A percentile compares a stretch with the other conserved stretches of the same genome.
These are phyloP conservation scores for Chaetothyriales sp. DNA, from an alignment of 2,329 filamentous ascomycete species.

Conservation along the genomic window DNA sequence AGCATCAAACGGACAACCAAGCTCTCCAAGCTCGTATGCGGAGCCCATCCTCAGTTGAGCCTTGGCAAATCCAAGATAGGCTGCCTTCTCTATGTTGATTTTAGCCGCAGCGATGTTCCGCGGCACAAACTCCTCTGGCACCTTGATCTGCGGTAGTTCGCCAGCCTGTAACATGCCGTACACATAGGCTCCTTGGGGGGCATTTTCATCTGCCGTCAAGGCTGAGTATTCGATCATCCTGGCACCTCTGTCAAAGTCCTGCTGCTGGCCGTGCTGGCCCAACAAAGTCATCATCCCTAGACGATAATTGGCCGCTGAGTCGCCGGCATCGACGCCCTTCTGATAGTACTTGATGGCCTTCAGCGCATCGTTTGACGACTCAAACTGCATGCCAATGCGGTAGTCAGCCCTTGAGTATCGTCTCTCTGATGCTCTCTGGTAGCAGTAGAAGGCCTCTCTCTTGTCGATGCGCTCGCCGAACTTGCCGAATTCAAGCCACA, in stretches of 20 bases:
- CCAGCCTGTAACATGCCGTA: slow-evolving; percentile 87
- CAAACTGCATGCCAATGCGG: slow-evolving; percentile 94
- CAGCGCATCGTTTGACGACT: slow-evolving; percentile 79
- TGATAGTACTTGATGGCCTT: slow-evolving; percentile 89
- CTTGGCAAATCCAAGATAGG: slow-evolving; percentile 88
- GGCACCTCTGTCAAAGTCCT: slow-evolving; percentile 63
- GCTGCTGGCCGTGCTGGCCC: slow-evolving; percentile 78
- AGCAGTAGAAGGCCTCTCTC: slow-evolving; percentile 81
- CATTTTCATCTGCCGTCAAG: slow-evolving; percentile 82
- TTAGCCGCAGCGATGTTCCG: slow-evolving; percentile 59
- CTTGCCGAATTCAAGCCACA: slow-evolving; percentile 97
- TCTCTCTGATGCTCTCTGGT: slow-evolving; percentile 61
- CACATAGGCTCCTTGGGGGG: slow-evolving; percentile 86
- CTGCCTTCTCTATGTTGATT: slow-evolving; percentile 89
- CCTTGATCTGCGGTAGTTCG: slow-evolving; percentile 75
- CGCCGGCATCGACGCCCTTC: slow-evolving; percentile 58
- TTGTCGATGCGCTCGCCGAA: slow-evolving; percentile 84
- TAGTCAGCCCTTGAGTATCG: slow-evolving; percentile 85
- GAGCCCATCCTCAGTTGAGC: slow-evolving; percentile 95
- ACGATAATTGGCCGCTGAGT: slow-evolving; percentile 78
- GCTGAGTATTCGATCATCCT: slow-evolving; percentile 73
- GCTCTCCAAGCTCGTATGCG: slow-evolving; percentile 82
- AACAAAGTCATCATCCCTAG: slow-evolving; percentile 95
- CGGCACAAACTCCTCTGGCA: slow-evolving; percentile 58
- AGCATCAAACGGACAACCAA: slow-evolving; percentile 89